Evolutionary conservation across 106 monocot genomes (phyloP).

Genomic region (Phalaenopsis equestris): DNA sequence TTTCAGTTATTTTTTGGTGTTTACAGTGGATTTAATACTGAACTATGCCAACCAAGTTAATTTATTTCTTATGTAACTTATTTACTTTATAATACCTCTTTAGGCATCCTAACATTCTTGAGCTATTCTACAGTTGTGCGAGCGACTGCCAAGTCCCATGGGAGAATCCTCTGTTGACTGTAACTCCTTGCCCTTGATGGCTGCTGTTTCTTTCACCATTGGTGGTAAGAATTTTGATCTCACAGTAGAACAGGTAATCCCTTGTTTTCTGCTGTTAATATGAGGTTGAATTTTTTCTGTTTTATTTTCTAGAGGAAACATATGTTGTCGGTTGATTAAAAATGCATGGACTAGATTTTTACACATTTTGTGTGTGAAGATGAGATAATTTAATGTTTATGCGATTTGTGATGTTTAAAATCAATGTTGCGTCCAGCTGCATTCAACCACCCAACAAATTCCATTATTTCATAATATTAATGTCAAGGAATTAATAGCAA

Average conservation of each 20-base stretch:
- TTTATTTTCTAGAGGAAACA: not conserved
- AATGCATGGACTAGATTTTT: not conserved
- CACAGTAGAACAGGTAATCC: slow-evolving; percentile 60
- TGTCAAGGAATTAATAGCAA: no score
- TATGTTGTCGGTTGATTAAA: not conserved
- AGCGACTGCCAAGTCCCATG: slow-evolving; percentile 66
- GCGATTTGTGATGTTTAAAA: no score
- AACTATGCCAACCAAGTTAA: slow-evolving; percentile 58
- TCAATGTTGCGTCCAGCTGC: no score
- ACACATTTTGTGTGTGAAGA: no score
- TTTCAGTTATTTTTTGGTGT: no score
- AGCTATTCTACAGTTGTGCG: slow-evolving; percentile 38
- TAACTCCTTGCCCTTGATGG: slow-evolving; percentile 36
- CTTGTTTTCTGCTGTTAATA: no score
- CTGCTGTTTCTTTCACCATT: slow-evolving; percentile 70
- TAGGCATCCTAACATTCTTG: no score
- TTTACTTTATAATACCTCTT: no score
- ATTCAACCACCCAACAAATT: no score
- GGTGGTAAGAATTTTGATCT: slow-evolving; percentile 61
- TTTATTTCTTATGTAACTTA: no score
- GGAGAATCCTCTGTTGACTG: slow-evolving; percentile 86
- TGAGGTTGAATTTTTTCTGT: not conserved
- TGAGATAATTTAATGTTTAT: no score
- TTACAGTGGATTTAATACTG: slow-evolving; percentile 45
- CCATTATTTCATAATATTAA: no score